These are phyloP conservation scores for Suhomyces sp. DNA, from an alignment of 805 yeast genomes.

Conservation along the genomic window DNA sequence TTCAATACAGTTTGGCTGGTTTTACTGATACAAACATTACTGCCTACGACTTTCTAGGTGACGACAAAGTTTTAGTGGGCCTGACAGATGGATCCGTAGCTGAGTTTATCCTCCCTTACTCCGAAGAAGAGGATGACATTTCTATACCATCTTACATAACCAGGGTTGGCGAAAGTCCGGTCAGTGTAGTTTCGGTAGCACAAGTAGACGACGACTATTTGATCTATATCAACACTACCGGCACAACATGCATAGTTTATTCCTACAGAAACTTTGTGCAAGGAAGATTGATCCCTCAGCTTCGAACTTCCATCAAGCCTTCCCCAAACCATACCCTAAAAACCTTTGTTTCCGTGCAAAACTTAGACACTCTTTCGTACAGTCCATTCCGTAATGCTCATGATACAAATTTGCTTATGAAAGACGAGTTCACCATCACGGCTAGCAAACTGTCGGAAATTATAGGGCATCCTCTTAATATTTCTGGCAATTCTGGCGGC, in stretches of 20 bases:
- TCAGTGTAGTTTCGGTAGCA: constrained; percentile 20
- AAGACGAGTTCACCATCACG: constrained; percentile 31
- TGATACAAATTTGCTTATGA: constrained; percentile 30
- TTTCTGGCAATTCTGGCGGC: constrained; percentile 35
- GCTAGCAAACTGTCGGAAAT: constrained; percentile 26
- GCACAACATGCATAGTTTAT: constrained; percentile 22
- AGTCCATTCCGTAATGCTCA: constrained; percentile 32
- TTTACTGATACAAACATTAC: constrained; percentile 31
- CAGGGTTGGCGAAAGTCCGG: constrained; percentile 31
- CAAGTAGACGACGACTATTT: constrained; percentile 24
- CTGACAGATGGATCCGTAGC: constrained; percentile 57
- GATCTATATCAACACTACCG: constrained; percentile 30
- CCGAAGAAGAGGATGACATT: constrained; percentile 13
- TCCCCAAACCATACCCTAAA: constrained; percentile 27
- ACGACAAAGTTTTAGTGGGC: constrained; percentile 51
- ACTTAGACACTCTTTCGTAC: constrained; percentile 29
- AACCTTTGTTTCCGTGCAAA: constrained; percentile 23
- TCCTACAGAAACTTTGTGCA: constrained; percentile 28
- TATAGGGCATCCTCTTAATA: constrained; percentile 37
- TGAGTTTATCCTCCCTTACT: constrained; percentile 48
- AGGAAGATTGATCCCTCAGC: constrained; percentile 24
- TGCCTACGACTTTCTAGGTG: constrained; percentile 46
- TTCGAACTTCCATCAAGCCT: constrained; percentile 26
- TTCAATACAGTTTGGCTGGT: constrained; percentile 16
- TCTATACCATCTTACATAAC: constrained; percentile 31